Percentiles rank a stretch among this genome's conserved stretches.
phyloP scores from a whole-genome alignment of 305 asterid species.

The Striga hermonthica region DNA sequence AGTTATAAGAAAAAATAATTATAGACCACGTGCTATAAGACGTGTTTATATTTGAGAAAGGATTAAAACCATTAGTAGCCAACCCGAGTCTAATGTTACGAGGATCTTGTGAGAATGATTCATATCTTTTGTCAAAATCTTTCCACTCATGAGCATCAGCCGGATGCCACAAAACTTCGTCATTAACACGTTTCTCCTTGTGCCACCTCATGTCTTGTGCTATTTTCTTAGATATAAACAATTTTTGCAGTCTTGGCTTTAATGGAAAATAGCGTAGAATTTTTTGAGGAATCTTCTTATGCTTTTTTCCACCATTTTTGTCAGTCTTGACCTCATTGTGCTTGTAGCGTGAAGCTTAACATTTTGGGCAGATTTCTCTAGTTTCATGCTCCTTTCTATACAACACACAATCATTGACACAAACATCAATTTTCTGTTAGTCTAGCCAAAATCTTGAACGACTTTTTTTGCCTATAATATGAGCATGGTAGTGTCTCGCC shows the following conservation, averaged over 20 bases:
- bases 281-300: background rate
- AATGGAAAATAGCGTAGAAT: background rate
- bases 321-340: too few relatives aligned
- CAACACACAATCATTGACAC: conserved; percentile 4
- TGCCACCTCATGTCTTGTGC: background rate
- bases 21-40: background rate
- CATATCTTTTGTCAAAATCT: background rate
- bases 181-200: background rate
- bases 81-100: background rate
- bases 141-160: background rate
- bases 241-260: background rate
- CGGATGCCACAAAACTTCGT: background rate
- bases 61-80: background rate
- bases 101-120: background rate
- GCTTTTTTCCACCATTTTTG: background rate
- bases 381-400: background rate
- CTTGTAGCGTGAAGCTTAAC: background rate
- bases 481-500: background rate
- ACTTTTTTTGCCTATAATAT: background rate
- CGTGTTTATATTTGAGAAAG: background rate
- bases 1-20: background rate
- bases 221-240: background rate
- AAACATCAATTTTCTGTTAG: background rate
- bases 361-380: background rate
- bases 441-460: background rate